phyloP scores from a whole-genome alignment of 2,329 filamentous ascomycete species.

The Colletotrichum gigasporum region DNA sequence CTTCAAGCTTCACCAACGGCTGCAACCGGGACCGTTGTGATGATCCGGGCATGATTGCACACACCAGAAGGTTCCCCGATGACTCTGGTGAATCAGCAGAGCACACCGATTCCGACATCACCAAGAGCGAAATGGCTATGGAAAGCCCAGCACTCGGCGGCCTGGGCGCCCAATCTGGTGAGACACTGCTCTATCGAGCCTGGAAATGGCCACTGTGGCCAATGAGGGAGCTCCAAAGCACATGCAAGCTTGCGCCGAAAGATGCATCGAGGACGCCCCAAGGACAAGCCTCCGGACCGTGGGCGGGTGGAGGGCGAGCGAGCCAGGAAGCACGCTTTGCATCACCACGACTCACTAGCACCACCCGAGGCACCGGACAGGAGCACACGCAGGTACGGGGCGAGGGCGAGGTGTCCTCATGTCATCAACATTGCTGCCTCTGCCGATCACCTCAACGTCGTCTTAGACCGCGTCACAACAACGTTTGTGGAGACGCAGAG shows the following conservation, averaged over 20 bases:
- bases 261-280: conserved; percentile 25
- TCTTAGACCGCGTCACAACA: conserved; percentile 12
- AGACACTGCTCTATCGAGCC: conserved; percentile 20
- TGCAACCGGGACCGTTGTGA: conserved; percentile 20
- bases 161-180: not conserved
- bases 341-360: conserved; percentile 11
- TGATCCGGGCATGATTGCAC: not conserved
- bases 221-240: conserved; percentile 3
- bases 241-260: conserved; percentile 20
- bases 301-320: not conserved
- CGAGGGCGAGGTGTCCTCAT: not conserved
- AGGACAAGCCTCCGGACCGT: conserved; percentile 10
- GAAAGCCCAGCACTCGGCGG: conserved; percentile 1
- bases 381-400: not conserved
- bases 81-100: conserved; percentile 10
- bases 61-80: not conserved
- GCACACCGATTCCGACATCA: not conserved
- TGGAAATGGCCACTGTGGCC: not conserved
- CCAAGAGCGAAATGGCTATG: not conserved
- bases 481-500: conserved; percentile 6
- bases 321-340: conserved; percentile 21
- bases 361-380: not conserved
- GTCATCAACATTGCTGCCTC: not conserved
- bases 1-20: not conserved
- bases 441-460: conserved; percentile 6